phyloP scores from a whole-genome alignment of 176 grass and related monocot species.

The Carex pumila region DNA sequence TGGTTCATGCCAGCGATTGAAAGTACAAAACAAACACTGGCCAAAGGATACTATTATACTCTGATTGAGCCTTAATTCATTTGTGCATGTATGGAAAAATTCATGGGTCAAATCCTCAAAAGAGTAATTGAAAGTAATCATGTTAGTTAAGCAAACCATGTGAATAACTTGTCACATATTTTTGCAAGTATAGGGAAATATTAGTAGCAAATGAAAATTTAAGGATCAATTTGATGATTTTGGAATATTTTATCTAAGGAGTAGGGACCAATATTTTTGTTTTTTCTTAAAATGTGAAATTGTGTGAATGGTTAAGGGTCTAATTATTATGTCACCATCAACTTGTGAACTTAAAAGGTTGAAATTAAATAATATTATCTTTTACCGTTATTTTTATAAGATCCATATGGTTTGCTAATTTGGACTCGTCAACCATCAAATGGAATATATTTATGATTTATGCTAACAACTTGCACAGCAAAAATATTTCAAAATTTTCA shows the following conservation, averaged over 20 bases:
- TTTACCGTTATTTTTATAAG: not conserved
- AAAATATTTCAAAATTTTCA: not conserved
- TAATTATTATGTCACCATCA: not conserved
- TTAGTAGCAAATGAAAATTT: not conserved
- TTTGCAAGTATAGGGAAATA: not conserved
- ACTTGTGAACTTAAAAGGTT: not conserved
- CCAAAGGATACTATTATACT: not conserved
- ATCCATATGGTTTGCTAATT: not conserved
- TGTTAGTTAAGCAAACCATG: not conserved
- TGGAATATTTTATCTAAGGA: not conserved
- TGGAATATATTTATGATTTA: not conserved
- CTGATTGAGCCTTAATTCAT: not conserved
- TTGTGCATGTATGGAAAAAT: not conserved
- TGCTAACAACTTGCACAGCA: not conserved
- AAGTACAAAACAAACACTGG: not conserved
- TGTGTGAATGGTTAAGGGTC: not conserved
- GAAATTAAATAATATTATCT: not conserved
- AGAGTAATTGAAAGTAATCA: not conserved
- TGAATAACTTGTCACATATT: not conserved
- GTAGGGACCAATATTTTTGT: not conserved
- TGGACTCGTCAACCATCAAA: not conserved
- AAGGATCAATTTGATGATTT: not conserved
- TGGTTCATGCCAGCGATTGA: not conserved
- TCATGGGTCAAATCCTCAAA: not conserved
- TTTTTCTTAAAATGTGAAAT: not conserved